Evolutionary conservation across 2,329 filamentous ascomycete species (phyloP).

Genomic region (Talaromyces islandicus): DNA sequence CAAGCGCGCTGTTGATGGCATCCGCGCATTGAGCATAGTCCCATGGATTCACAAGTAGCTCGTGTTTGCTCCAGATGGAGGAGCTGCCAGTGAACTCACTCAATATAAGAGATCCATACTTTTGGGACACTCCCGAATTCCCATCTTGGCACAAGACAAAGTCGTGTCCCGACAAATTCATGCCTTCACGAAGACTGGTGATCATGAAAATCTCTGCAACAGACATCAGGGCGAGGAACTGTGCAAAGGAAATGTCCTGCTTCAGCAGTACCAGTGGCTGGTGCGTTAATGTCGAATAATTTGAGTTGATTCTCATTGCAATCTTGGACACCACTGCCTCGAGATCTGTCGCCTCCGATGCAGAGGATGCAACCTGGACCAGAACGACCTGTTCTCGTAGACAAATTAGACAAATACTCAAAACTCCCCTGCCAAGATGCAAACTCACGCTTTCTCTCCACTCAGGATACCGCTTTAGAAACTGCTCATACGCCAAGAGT

Average conservation of each 20-base stretch:
- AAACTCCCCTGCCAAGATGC: not conserved
- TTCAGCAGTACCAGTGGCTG: constrained; percentile 87
- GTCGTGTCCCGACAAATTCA: constrained; percentile 93
- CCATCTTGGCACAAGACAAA: constrained; percentile 91
- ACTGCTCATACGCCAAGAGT: constrained; percentile 81
- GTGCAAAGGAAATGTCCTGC: constrained; percentile 85
- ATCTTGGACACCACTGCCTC: constrained; percentile 86
- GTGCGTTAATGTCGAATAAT: constrained; percentile 80
- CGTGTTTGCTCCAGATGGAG: constrained; percentile 70
- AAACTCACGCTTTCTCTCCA: constrained; percentile 63
- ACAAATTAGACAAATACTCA: not conserved
- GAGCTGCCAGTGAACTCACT: constrained; percentile 93
- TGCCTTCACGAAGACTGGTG: constrained; percentile 87
- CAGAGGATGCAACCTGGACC: constrained; percentile 78
- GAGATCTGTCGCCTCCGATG: constrained; percentile 76
- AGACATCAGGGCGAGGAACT: constrained; percentile 84
- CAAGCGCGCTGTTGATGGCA: constrained; percentile 72
- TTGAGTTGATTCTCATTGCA: constrained; percentile 84
- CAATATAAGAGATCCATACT: constrained; percentile 79
- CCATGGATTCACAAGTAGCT: constrained; percentile 89
- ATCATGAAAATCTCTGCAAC: constrained; percentile 88
- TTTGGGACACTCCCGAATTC: constrained; percentile 56
- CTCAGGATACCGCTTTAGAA: constrained; percentile 83
- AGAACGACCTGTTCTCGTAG: constrained; percentile 59
- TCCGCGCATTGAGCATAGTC: constrained; percentile 82